Evolutionary conservation across 805 yeast species (phyloP).

Genomic region (Saccharomycopsis sp.): DNA sequence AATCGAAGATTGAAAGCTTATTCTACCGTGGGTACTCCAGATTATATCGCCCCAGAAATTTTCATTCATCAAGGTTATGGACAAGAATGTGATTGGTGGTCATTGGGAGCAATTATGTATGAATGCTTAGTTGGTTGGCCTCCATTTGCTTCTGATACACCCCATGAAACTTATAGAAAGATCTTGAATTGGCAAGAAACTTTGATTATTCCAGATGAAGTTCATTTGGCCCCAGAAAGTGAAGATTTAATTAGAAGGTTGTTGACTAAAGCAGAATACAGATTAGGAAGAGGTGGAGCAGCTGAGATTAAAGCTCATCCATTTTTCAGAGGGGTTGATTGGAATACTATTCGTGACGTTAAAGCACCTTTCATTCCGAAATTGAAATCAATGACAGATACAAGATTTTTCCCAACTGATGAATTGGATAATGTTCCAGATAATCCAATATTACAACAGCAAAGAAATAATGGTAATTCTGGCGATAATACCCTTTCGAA

Average conservation of each 20-base stretch:
- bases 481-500: conserved; percentile 52
- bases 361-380: conserved; percentile 94
- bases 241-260: conserved; percentile 78
- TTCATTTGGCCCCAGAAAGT: conserved; percentile 80
- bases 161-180: conserved; percentile 88
- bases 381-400: conserved; percentile 86
- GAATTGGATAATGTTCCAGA: conserved; percentile 94
- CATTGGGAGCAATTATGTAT: conserved; percentile 92
- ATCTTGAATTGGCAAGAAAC: conserved; percentile 89
- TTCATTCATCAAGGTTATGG: conserved; percentile 92
- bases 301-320: conserved; percentile 87
- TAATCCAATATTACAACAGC: conserved; percentile 50
- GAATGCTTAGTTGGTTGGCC: conserved; percentile 97
- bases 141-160: conserved; percentile 91
- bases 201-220: conserved; percentile 82
- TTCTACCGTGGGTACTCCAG: conserved; percentile 95
- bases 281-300: conserved; percentile 90
- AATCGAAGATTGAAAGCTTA: conserved; percentile 90
- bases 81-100: conserved; percentile 98
- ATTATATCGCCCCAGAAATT: conserved; percentile 93
- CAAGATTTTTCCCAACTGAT: conserved; percentile 96
- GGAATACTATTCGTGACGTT: conserved; percentile 82
- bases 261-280: conserved; percentile 68
- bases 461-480: conserved; percentile 39
- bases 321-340: conserved; percentile 91